Base-by-base conservation (phyloP, 768 basidiomycete species). In the Tylopilus subfusipes region DNA sequence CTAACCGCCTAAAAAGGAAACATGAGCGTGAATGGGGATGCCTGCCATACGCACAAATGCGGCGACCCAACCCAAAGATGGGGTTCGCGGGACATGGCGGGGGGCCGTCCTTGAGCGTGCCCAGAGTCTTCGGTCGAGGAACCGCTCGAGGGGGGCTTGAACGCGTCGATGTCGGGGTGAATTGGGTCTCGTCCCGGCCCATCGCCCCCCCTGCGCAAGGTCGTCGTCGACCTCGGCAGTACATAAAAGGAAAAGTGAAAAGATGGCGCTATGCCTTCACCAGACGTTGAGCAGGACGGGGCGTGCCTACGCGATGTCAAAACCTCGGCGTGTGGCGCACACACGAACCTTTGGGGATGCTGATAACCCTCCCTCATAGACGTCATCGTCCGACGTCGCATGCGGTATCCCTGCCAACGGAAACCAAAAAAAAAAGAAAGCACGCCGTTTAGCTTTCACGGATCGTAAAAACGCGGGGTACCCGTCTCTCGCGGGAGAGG, bases 311-410 rank as follows among this genome's bases (percentile, higher is more conserved):
- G 13, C 33, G n/a, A n/a, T n/a, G n/a, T n/a, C n/a, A n/a, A n/a
- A n/a, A n/a, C n/a, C n/a, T n/a, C n/a, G n/a, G 33, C 6, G 16
- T 2, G 33, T 12, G 6, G 13, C 4, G 11, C n/a, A 2, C 13
- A 12, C 9, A 30, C 48, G 14, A 22, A 52, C 73, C 76, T 55
- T 77, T 74, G 0, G 78, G 79, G 39, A 82, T 77, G 38, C n/a
- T 67, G 67, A 53, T 75, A 73, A 1, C 66, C 71, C 13, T 1
- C 66, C 71, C 13, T 68, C 55, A 21, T 65, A 69, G 19, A 61
- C 56, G 22, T 68, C 67, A 9, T 69, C 66, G 1, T 42, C 47
- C 7, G 63, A 57, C 3, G 60, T 62, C 16, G 62, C 53, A 25
- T 67, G 69, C 0, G 69, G 66, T 13, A 71, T 51, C 1, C 63